Conservation (phyloP, 2,329 filamentous ascomycete genomes). For the Alternaria brassicae region DNA sequence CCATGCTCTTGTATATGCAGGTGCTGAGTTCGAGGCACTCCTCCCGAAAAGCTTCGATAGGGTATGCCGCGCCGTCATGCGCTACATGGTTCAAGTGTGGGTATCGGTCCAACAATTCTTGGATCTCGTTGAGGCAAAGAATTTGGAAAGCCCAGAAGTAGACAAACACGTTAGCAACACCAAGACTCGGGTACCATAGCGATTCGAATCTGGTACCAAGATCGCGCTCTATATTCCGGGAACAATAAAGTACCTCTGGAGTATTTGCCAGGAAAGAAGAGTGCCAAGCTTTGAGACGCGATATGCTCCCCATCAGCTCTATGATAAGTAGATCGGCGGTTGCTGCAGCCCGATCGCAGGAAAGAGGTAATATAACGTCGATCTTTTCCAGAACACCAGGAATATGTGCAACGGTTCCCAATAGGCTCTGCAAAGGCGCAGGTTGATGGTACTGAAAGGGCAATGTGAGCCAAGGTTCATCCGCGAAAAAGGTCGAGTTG, state of each 20-base stretch:
- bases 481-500: not conserved
- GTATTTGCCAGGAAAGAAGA: not conserved
- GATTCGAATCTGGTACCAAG: not conserved
- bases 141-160: not conserved
- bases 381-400: not conserved
- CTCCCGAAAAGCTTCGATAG: not conserved
- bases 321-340: not conserved
- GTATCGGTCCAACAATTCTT: not conserved
- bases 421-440: not conserved
- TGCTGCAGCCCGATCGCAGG: not conserved
- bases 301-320: not conserved
- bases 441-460: not conserved
- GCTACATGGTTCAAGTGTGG: not conserved
- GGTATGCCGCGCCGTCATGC: not conserved
- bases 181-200: not conserved
- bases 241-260: not conserved
- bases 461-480: not conserved
- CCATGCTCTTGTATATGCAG: not conserved
- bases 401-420: not conserved
- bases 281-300: not conserved
- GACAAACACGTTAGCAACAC: not conserved
- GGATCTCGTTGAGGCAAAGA: not conserved
- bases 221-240: not conserved
- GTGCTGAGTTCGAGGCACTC: not conserved
- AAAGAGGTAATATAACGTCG: not conserved